These are phyloP conservation scores for Phaseolus coccineus DNA, from an alignment of 331 rosid genomes.

Conservation along the genomic window DNA sequence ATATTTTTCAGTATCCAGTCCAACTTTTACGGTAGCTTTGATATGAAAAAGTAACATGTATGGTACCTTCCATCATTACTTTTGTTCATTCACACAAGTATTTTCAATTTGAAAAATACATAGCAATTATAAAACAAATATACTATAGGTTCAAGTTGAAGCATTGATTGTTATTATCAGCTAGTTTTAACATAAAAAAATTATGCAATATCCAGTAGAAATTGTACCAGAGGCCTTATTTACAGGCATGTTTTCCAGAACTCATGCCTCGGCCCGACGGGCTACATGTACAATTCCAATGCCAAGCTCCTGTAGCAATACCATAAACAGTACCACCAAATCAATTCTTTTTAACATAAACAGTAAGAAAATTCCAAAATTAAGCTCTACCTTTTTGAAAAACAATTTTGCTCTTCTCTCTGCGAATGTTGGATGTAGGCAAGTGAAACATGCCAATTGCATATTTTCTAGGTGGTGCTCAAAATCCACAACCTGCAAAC, in stretches of 20 bases:
- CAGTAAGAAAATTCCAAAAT: too few species aligned
- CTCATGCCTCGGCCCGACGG: slow-evolving; percentile 56
- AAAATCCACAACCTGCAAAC: too few species aligned
- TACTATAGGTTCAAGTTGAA: not conserved
- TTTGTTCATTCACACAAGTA: not conserved
- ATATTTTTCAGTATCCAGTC: not conserved
- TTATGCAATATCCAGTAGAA: not conserved
- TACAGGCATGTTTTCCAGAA: slow-evolving; percentile 22
- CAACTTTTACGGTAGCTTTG: not conserved
- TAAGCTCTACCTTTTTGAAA: too few species aligned
- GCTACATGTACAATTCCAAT: slow-evolving; percentile 69
- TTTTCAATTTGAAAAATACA: not conserved
- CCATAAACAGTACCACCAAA: not conserved
- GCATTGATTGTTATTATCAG: not conserved
- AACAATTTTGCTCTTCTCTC: too few species aligned
- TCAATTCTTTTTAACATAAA: slow-evolving; percentile 3
- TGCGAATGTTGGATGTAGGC: too few species aligned
- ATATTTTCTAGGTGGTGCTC: too few species aligned
- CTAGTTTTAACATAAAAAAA: not conserved
- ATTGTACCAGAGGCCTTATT: slow-evolving; percentile 45
- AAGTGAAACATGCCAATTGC: too few species aligned
- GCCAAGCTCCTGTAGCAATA: slow-evolving; percentile 60
- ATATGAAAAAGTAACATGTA: not conserved
- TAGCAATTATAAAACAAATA: not conserved
- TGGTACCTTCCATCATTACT: not conserved